Evolutionary conservation across 305 asterid species (phyloP).

Genomic region (Striga hermonthica): DNA sequence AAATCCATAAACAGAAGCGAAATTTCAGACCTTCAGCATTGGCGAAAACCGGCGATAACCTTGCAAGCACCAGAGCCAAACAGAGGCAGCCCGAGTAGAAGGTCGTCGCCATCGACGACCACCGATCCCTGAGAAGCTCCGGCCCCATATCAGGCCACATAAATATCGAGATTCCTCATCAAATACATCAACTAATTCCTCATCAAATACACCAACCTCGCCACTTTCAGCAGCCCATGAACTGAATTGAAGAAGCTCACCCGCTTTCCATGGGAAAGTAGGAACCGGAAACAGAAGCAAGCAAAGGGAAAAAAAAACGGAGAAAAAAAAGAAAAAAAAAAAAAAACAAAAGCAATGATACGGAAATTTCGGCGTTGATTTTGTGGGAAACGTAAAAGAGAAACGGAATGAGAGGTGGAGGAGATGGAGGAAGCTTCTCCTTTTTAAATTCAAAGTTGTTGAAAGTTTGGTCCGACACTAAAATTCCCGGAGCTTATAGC

Average conservation of each 20-base stretch:
- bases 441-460: background rate
- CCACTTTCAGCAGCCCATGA: slow-evolving; percentile 18
- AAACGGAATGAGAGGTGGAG: slow-evolving; percentile 20
- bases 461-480: no score
- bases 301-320: slow-evolving; percentile 3
- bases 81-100: slow-evolving; percentile 36
- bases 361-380: slow-evolving; percentile 24
- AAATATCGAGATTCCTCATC: slow-evolving; percentile 39
- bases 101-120: slow-evolving; percentile 53
- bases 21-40: slow-evolving; percentile 66
- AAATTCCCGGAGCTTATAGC: no score
- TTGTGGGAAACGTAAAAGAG: slow-evolving; percentile 27
- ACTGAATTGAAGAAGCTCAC: background rate
- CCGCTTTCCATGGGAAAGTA: background rate
- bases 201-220: slow-evolving; percentile 12
- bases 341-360: slow-evolving; percentile 24
- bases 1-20: slow-evolving; percentile 5
- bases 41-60: slow-evolving; percentile 45
- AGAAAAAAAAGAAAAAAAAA: slow-evolving; percentile 22
- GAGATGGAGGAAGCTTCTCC: slow-evolving; percentile 1
- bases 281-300: slow-evolving; percentile 13
- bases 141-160: slow-evolving; percentile 22
- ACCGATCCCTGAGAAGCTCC: slow-evolving; percentile 43
- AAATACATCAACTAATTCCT: slow-evolving; percentile 11
- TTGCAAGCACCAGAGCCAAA: slow-evolving; percentile 43